Percentiles rank a stretch among this genome's conserved stretches.
Conservation (phyloP, 176 grass and related monocot genomes). For the Paspalum vaginatum region DNA sequence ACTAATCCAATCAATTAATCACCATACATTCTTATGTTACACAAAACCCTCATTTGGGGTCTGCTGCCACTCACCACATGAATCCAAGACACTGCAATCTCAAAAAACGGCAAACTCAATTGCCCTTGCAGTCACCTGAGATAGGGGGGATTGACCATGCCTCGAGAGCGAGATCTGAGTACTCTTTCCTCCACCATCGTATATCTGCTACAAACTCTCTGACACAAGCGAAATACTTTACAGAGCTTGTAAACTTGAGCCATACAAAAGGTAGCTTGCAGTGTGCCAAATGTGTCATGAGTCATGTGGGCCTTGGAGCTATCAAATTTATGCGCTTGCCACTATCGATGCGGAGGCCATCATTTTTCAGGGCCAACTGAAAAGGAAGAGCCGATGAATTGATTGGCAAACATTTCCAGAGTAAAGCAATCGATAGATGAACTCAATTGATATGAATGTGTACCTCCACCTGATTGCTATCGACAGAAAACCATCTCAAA, state of each 20-base stretch:
- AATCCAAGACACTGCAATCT: not conserved
- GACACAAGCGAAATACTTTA: conserved; percentile 46
- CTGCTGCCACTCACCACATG: not conserved
- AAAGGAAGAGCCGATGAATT: conserved; percentile 57
- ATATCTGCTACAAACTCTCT: conserved; percentile 47
- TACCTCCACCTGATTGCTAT: conserved; percentile 93
- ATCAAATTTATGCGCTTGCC: conserved; percentile 87
- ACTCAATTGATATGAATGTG: conserved; percentile 51
- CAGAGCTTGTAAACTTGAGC: conserved; percentile 44
- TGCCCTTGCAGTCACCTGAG: conserved; percentile 28
- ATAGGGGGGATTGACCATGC: conserved; percentile 27
- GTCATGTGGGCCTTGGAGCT: conserved; percentile 83
- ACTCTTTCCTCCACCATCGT: conserved; percentile 33
- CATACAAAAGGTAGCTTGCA: conserved; percentile 51
- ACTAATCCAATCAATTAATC: conserved; percentile 60
- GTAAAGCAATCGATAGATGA: conserved; percentile 47
- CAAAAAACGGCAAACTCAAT: conserved; percentile 35
- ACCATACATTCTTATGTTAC: conserved; percentile 55
- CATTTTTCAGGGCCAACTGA: conserved; percentile 88
- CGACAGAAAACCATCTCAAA: conserved; percentile 93
- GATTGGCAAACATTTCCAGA: conserved; percentile 48
- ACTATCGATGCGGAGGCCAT: conserved; percentile 67
- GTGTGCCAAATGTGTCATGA: conserved; percentile 69
- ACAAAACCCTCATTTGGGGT: conserved; percentile 50
- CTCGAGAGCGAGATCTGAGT: conserved; percentile 29